phyloP scores from a whole-genome alignment of 2,329 filamentous ascomycete genomes.

The Colletotrichum gigasporum region DNA sequence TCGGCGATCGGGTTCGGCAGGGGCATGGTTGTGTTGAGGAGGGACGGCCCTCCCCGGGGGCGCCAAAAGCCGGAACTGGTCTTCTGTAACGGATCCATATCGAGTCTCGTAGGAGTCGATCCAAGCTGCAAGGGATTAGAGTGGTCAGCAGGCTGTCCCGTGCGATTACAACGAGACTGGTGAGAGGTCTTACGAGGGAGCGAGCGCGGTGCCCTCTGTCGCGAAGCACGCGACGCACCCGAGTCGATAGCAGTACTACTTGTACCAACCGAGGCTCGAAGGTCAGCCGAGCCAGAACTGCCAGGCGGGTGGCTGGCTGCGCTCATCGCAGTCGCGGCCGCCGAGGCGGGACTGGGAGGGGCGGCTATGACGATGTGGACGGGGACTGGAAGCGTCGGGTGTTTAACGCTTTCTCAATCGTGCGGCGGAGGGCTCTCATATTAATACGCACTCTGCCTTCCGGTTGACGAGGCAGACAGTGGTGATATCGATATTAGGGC shows the following conservation, averaged over 20 bases:
- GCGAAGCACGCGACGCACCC: conserved; percentile 29
- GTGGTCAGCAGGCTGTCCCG: conserved; percentile 25
- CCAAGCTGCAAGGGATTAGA: conserved; percentile 50
- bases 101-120: conserved; percentile 57
- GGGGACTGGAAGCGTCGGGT: conserved; percentile 14
- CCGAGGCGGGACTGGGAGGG: neutral
- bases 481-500: conserved; percentile 18
- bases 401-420: conserved; percentile 27
- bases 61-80: conserved; percentile 50
- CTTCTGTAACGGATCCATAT: conserved; percentile 47
- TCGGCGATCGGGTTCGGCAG: conserved; percentile 49
- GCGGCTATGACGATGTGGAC: conserved; percentile 10
- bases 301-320: conserved; percentile 29
- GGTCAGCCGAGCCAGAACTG: conserved; percentile 32
- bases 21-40: conserved; percentile 53
- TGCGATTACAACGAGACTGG: neutral
- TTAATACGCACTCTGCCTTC: conserved; percentile 27
- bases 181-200: conserved; percentile 40
- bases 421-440: conserved; percentile 26
- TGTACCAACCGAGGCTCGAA: conserved; percentile 30
- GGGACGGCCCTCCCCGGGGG: conserved; percentile 49
- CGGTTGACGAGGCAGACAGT: neutral
- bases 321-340: conserved; percentile 30
- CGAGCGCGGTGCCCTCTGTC: conserved; percentile 33
- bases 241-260: conserved; percentile 31